These are phyloP conservation scores for Salvia rosmarinus DNA, from an alignment of 257 asterid genomes.

Conservation along the genomic window DNA sequence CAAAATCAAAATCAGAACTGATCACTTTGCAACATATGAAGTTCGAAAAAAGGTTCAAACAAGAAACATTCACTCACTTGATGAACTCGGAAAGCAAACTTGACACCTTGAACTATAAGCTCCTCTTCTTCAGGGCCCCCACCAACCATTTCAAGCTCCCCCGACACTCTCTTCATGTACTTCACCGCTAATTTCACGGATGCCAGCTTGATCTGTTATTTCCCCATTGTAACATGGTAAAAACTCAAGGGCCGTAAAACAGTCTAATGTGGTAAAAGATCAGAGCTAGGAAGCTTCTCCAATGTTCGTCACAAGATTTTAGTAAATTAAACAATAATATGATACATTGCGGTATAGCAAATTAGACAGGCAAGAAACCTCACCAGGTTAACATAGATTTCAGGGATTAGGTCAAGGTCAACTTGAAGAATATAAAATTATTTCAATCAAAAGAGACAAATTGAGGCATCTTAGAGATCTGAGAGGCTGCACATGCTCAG, in stretches of 20 bases:
- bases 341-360: constrained; percentile 23
- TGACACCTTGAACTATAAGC: constrained; percentile 66
- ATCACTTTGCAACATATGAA: constrained; percentile 4
- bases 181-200: constrained; percentile 67
- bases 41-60: neutral
- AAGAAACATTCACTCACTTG: constrained; percentile 49
- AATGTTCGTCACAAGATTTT: neutral
- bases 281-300: constrained; percentile 6
- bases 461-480: constrained; percentile 28
- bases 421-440: constrained; percentile 33
- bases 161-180: constrained; percentile 68
- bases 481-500: constrained; percentile 45
- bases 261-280: neutral
- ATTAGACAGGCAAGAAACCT: constrained; percentile 27
- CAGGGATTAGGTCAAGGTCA: constrained; percentile 36
- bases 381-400: constrained; percentile 21
- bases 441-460: constrained; percentile 32
- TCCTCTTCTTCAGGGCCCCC: constrained; percentile 75
- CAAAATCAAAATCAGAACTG: neutral
- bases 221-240: neutral
- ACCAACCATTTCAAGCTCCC: constrained; percentile 60
- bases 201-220: constrained; percentile 68
- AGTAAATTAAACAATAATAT: constrained; percentile 21
- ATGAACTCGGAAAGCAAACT: constrained; percentile 79
- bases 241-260: neutral